Base-by-base conservation (phyloP, 1,284 basidiomycete species). In the Vanrija sp. region DNA sequence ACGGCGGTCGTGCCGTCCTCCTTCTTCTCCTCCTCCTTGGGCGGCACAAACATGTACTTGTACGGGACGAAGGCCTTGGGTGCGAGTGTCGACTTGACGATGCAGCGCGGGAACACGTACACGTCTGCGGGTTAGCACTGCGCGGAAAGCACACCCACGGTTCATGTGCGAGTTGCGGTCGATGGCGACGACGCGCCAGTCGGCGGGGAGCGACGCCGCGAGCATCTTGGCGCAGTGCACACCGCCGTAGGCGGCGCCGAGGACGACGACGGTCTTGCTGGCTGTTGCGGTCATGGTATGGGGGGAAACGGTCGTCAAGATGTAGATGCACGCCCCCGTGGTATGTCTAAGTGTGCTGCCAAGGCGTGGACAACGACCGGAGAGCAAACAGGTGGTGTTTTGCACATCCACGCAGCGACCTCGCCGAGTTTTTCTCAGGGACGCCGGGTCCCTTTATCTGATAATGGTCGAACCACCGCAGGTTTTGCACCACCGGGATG, bases 151-250 rank as follows among this genome's bases (percentile, higher is more conserved):
- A 9, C 6, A 64, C 71, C 61, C 53, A 72, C 71, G 71, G 55
- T 72, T 71, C 61, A 71, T 66, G 57, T 72, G 84, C 76, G 83
- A 81, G 63, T 88, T 87, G 51, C 85, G 76, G 64, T 88, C 86
- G 39, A 88, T 78, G n/a, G 85, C 75, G n/a, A 88, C 79, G 36
- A 88, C 78, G 41, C 81, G 78, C 83, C 84, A 87, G 23, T 76
- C 81, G 19, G 75, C 65, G 3, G 86, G 85, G 22, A 88, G 73
- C 31, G 73, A 74, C 25, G 80, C 72, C 10, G 82, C 79, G 37
- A 88, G 79, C 19, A 84, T 60, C 51, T 81, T 80, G 7, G 83
- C 82, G 1, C 84, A 85, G 49, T 80, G 78, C 20, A 71, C 71
- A 3, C 80, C 80, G 20, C 81, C 84, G 63, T 85, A 85, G 5